Evolutionary conservation across 2,329 filamentous ascomycete genomes (phyloP), one percentile per base, ranked within the genome.

Genomic region (Aureobasidium sp.): DNA sequence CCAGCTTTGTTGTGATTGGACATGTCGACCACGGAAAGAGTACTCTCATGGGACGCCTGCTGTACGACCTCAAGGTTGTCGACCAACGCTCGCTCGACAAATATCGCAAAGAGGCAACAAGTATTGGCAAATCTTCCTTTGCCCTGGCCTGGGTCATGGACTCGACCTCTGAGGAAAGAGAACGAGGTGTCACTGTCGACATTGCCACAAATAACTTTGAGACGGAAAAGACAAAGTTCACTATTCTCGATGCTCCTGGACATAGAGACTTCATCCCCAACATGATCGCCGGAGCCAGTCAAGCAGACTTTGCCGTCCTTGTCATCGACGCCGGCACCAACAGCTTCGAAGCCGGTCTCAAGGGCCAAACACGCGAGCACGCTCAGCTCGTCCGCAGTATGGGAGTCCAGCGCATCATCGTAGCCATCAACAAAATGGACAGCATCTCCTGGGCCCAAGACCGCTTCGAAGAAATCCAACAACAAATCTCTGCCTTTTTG

Each of bases 21-120:
- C 94, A 99, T 71, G 94, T 99, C 60, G 94, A 99, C 73, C 93
- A 95, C 57, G 94, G 94, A 57, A 99, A 99, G 74, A 96, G 91
- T 71, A 99, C 94, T 6, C 81, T 99, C 38, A 97, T 99, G 93
- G 94, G 93, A 0, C 85, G 94, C n/a, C 74, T 99, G 29, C 78
- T 99, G 5, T 85, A 93, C 43, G 94, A 99, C 67, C 81, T 96
- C 42, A 88, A 92, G 62, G 88, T 92, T 27, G 85, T 99, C 7
- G 89, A 96, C 66, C 85, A 95, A 70, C 81, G 92, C 62, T 93
- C 92, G 0, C 81, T 99, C 62, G 90, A 96, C 60, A 93, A 88
- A 71, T 92, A 95, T 67, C 84, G 86, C 21, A 88, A 88, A 71
- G 92, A 96, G 74, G 93, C 94, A 0, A 88, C 95, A 67, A 90